phyloP scores from a whole-genome alignment of 306 rosid genomes.

The Potentilla sterilis region DNA sequence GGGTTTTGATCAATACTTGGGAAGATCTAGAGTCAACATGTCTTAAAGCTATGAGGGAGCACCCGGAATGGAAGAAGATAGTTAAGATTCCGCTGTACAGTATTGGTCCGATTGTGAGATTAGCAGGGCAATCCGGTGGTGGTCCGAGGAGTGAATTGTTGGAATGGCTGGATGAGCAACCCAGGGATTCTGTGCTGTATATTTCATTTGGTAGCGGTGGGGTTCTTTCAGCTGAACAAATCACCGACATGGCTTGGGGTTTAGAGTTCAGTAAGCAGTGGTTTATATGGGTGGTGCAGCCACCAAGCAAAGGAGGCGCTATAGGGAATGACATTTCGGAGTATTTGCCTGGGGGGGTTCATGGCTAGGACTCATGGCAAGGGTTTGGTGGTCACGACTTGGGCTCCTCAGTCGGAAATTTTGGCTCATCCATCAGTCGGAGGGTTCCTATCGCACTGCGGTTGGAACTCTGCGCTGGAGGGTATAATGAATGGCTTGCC shows the following conservation, averaged over 20 bases:
- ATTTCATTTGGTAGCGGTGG: conserved; percentile 74
- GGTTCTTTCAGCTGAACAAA: conserved; percentile 42
- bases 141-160: conserved; percentile 1
- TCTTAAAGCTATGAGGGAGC: conserved; percentile 23
- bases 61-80: conserved; percentile 16
- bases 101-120: conserved; percentile 52
- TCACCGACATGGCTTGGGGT: conserved; percentile 51
- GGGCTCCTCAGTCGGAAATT: conserved; percentile 49
- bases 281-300: conserved; percentile 63
- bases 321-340: not conserved
- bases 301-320: conserved; percentile 16
- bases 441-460: conserved; percentile 48
- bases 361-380: conserved; percentile 16
- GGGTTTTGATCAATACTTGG: conserved; percentile 65
- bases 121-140: not conserved
- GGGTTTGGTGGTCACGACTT: conserved; percentile 24
- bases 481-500: conserved; percentile 44
- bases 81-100: conserved; percentile 29
- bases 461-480: conserved; percentile 50
- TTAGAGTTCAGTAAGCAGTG: conserved; percentile 50
- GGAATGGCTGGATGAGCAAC: conserved; percentile 54
- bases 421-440: conserved; percentile 39
- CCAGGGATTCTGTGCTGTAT: conserved; percentile 43
- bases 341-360: conserved; percentile 56
- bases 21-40: conserved; percentile 32